phyloP scores from a whole-genome alignment of 2,329 filamentous ascomycete genomes.

The Arthroderma sp. region DNA sequence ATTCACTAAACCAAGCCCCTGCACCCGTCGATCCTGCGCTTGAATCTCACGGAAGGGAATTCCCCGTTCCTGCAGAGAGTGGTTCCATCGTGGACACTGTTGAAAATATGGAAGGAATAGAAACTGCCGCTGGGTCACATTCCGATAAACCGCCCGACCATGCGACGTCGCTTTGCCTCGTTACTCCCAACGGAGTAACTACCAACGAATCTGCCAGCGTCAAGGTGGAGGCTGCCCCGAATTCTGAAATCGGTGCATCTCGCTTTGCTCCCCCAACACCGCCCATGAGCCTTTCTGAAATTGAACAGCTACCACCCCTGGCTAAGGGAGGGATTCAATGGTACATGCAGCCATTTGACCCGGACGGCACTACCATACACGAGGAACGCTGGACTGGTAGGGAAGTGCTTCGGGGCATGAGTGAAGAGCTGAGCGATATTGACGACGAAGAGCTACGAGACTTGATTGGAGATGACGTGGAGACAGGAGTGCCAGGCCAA shows the following conservation, averaged over 20 bases:
- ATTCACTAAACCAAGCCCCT: not conserved
- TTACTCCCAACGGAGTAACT: not conserved
- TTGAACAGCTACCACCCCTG: slow-evolving; percentile 37
- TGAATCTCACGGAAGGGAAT: no score
- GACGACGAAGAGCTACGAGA: slow-evolving; percentile 81
- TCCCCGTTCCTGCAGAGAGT: not conserved
- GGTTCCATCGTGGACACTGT: not conserved
- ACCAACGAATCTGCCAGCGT: not conserved
- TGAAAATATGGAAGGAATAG: slow-evolving; percentile 1
- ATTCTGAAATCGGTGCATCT: slow-evolving; percentile 35
- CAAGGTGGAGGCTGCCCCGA: slow-evolving; percentile 5
- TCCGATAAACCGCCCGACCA: not conserved
- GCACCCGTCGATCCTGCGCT: not conserved
- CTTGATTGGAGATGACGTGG: slow-evolving; percentile 41
- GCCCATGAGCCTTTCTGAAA: slow-evolving; percentile 26
- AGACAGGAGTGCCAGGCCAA: slow-evolving; percentile 7
- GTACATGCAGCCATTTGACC: slow-evolving; percentile 74
- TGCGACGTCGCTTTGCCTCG: not conserved
- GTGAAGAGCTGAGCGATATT: slow-evolving; percentile 80
- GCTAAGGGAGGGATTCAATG: slow-evolving; percentile 69
- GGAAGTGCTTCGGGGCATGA: slow-evolving; percentile 59
- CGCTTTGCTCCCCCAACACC: slow-evolving; percentile 24
- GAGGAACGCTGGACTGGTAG: slow-evolving; percentile 62
- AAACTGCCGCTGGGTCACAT: not conserved
- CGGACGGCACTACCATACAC: slow-evolving; percentile 63